These are phyloP conservation scores for Bacterosira constricta DNA, from an alignment of 108 stramenopile species.

Conservation along the genomic window DNA sequence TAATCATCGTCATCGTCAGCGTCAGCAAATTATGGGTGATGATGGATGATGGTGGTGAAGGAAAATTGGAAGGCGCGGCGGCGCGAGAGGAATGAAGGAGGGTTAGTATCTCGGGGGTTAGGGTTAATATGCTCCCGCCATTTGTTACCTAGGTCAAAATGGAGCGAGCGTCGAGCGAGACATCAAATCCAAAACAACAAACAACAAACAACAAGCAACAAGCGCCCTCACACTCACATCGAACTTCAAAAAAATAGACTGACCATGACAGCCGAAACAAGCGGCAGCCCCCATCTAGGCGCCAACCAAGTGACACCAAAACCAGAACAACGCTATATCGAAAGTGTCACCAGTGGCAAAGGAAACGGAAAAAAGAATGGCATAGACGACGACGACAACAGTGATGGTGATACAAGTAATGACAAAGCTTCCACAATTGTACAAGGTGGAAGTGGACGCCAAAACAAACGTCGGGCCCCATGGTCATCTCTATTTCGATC, in stretches of 20 bases:
- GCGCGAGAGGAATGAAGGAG: no score
- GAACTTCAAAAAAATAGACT: no score
- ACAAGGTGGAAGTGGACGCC: slow-evolving; percentile 2
- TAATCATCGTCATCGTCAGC: no score
- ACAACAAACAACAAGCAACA: no score
- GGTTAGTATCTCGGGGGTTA: no score
- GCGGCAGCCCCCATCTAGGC: neutral
- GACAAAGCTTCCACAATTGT: neutral
- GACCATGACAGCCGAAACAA: neutral
- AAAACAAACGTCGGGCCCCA: neutral
- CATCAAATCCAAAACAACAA: neutral
- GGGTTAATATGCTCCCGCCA: no score
- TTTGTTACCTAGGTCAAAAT: no score
- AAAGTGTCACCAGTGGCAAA: neutral
- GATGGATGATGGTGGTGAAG: no score
- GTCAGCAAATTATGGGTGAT: no score
- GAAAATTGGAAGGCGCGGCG: no score
- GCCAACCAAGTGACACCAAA: neutral
- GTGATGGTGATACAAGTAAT: neutral
- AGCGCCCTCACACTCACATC: no score
- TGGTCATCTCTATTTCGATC: neutral
- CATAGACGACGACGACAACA: slow-evolving; percentile 3
- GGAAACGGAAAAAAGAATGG: slow-evolving; percentile 21
- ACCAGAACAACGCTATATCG: neutral
- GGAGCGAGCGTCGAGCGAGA: neutral